Base-by-base conservation (phyloP, 176 grass and related monocot species). In the Bolboschoenus planiculmis region DNA sequence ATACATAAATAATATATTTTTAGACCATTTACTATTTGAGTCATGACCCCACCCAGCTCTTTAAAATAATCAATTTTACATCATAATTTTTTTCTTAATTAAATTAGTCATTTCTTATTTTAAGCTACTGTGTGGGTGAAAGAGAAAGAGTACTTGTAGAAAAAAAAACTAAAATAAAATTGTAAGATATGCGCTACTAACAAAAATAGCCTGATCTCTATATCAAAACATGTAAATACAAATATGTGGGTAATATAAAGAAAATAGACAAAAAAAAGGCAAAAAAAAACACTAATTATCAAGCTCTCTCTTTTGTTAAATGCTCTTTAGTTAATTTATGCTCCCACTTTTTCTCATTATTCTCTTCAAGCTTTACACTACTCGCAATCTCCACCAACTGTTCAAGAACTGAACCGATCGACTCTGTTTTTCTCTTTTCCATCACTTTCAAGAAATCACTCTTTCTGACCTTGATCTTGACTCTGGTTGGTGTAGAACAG, bases 401-500 rank as follows among this genome's bases (percentile, higher is more conserved):
- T 72, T 72, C 39, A 23, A 72, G 37, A 42, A 72, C n/a, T 26
- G 67, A 42, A 46, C 9, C n/a, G 7, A 72, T 4, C 0, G 53
- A 48, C 10, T 16, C 48, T 10, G 36, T 55, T 64, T 83, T 68
- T n/a, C 63, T 31, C 35, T 67, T 83, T 64, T 83, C 34, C 58
- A 81, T 81, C 39, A 62, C 39, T 43, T 81, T 81, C 16, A 72
- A 11, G 44, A 44, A 72, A 14, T 81, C 39, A 37, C 30, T 81
- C 36, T 42, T 81, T 40, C 33, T 36, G 35, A 42, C 16, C 20
- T 14, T 20, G 35, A 80, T 58, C 48, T 56, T 80, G 16, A 56
- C 18, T 54, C 55, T 80, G 24, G 44, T 1, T 11, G 65, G 36
- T 24, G 67, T 23, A 44, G 39, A 13, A 72, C 67, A 13, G 11